Evolutionary conservation across 2,329 filamentous ascomycete genomes (phyloP).

Genomic region (Alternaria panax): DNA sequence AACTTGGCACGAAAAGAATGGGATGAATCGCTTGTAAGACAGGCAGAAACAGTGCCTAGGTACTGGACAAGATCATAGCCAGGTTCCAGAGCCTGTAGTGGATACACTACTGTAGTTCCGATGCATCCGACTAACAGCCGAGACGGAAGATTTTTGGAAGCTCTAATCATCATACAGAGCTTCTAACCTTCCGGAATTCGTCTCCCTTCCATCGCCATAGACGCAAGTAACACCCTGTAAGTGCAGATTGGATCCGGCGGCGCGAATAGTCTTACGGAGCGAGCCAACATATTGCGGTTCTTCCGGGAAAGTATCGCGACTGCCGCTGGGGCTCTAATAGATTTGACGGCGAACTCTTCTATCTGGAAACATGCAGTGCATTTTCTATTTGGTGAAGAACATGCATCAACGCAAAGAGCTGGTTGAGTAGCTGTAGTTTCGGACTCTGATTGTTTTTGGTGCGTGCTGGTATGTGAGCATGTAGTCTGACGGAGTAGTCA

Average conservation of each 20-base stretch:
- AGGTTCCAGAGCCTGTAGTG: neutral
- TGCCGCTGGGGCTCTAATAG: neutral
- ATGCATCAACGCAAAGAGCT: neutral
- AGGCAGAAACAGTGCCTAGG: neutral
- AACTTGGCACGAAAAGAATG: neutral
- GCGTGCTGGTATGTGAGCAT: neutral
- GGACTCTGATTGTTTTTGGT: neutral
- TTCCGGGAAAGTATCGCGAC: neutral
- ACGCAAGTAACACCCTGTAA: too few species aligned
- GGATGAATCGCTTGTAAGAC: neutral
- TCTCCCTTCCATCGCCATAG: neutral
- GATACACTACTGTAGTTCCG: neutral
- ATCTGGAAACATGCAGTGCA: too few species aligned
- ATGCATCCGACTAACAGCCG: neutral
- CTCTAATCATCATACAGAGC: neutral
- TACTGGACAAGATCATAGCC: neutral
- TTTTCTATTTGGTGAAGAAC: accelerated
- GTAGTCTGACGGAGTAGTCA: neutral
- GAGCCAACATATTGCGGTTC: accelerated
- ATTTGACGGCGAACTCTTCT: neutral
- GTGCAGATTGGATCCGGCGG: neutral
- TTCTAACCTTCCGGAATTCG: neutral
- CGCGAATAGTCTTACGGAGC: neutral
- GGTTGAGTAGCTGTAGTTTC: neutral
- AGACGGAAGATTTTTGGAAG: neutral